Conservation (phyloP, 495 filamentous ascomycete species). For the Tetracladium marchalianum region DNA sequence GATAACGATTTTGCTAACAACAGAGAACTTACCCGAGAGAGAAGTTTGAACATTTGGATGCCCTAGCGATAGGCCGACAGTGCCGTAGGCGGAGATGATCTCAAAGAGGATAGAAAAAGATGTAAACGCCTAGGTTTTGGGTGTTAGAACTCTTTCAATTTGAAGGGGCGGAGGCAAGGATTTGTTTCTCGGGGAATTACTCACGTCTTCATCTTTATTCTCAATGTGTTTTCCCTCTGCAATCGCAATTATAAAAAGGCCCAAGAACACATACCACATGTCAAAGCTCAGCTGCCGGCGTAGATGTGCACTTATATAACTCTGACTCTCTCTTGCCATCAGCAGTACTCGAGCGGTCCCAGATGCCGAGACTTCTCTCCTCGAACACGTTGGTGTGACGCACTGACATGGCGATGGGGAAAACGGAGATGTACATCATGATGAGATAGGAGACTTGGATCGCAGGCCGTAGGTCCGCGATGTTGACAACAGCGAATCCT, state of each 20-base stretch:
- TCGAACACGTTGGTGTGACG: slow-evolving; percentile 95
- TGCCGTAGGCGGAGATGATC: slow-evolving; percentile 86
- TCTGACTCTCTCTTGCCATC: slow-evolving; percentile 36
- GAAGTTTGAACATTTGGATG: slow-evolving; percentile 65
- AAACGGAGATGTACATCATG: slow-evolving; percentile 99
- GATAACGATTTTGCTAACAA: slow-evolving; percentile 81
- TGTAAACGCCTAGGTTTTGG: no score
- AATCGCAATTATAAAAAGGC: slow-evolving; percentile 79
- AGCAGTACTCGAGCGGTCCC: slow-evolving; percentile 29
- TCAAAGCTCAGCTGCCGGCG: slow-evolving; percentile 88
- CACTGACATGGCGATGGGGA: slow-evolving; percentile 89
- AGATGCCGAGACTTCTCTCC: slow-evolving; percentile 84
- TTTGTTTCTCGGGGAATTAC: no score
- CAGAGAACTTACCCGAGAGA: slow-evolving; percentile 69
- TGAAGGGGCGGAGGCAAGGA: no score
- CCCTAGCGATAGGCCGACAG: slow-evolving; percentile 82
- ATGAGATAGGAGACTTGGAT: slow-evolving; percentile 92
- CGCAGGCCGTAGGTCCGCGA: slow-evolving; percentile 72
- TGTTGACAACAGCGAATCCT: slow-evolving; percentile 70
- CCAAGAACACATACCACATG: slow-evolving; percentile 91
- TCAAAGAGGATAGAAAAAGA: slow-evolving; percentile 83
- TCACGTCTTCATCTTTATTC: slow-evolving; percentile 24
- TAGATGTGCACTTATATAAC: slow-evolving; percentile 84
- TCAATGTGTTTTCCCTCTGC: slow-evolving; percentile 60
- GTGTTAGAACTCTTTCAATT: no score